Base-by-base conservation (phyloP, 2,329 filamentous ascomycete species). In the Cladosporium sp. region DNA sequence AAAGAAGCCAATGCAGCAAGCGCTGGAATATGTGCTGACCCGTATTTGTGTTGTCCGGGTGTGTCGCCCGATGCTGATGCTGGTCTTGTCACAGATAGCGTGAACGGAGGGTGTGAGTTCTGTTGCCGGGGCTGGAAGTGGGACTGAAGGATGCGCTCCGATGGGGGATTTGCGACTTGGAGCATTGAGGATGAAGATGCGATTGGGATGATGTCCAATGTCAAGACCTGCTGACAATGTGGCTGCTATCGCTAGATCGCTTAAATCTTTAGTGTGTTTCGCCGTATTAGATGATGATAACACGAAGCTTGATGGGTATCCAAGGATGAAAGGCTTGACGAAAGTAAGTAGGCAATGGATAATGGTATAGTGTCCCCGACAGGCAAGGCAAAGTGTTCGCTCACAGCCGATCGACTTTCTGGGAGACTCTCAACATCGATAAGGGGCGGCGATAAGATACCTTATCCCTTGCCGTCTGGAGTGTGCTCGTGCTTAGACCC, bases 1-100 rank as follows among this genome's bases (percentile, higher is more conserved):
- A 66, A 44, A 3, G 81, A 83, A 42, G 84, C 83, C 65, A 87
- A 75, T 37, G 83, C 78, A 52, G 83, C 83, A 53, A 87, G 71
- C 22, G 80, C 82, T 22, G 83, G 83, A 50, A 57, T 47, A 24
- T 57, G 54, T 4, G 28, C 28, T 15, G 52, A 55, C 2, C 32
- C 52, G 52, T 47, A 55, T 24, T 73, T 73, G 75, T 15, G 79
- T 79, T 56, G 76, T 78, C 50, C 82, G 82, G 4, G 80, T 79
- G 24, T 78, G 79, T 45, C 80, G 76, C 53, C 81, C 80, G 55
- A 79, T 78, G 40, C 80, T 77, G 63, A 77, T 73, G 58, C 73
- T 75, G 66, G 78, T 73, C 51, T 42, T 45, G 54, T 58, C 51
- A 48, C 36, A 24, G 52, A 55, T 24, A 55, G 7, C 32, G 39